Base-by-base conservation (phyloP, 768 basidiomycete genomes). In the Trametes villosa region DNA sequence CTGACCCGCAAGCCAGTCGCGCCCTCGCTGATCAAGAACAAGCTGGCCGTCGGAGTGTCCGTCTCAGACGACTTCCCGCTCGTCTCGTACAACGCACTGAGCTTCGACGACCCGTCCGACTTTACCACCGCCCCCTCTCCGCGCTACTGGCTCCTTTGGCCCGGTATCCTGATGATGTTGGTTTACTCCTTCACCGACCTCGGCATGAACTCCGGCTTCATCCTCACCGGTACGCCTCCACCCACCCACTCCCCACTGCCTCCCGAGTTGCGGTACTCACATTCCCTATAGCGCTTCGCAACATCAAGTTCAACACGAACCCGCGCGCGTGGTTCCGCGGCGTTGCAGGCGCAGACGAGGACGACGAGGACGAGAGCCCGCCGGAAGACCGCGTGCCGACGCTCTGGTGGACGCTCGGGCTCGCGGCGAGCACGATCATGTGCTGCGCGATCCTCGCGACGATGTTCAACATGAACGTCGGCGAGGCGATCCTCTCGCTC, bases 111-210 rank as follows among this genome's bases (percentile, higher is more conserved):
- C 44, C 59, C 62, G 9, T 38, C 53, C 7, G 56, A 62, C 31
- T 83, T 81, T 63, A 61, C 79, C 55, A 72, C 74, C 9, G 20
- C 33, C 9, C 67, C 67, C 9, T 65, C 64, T 3, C 67, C 67
- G 5, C 57, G 65, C 26, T 68, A 68, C 62, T 68, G 67, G 67
- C 57, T 68, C 18, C 60, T 68, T 20, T 68, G 67, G 85, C 85
- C 84, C 27, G 84, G 85, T 69, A 81, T 85, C 59, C 68, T 86
- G 45, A 76, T 86, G 72, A 86, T 87, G 83, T 74, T 87, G 64
- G 65, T 86, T 57, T 86, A 83, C 71, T 82, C 83, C 45, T 83
- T 85, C 68, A 76, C 79, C 29, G 84, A 86, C 57, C 77, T 86
- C 53, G 57, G 76, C 49, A 66, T 83, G 62, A 79, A 72, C 62